Evolutionary conservation across 179 eudicot species (phyloP), one percentile per base, ranked within the genome.

Genomic region (Amaranthus tricolor): DNA sequence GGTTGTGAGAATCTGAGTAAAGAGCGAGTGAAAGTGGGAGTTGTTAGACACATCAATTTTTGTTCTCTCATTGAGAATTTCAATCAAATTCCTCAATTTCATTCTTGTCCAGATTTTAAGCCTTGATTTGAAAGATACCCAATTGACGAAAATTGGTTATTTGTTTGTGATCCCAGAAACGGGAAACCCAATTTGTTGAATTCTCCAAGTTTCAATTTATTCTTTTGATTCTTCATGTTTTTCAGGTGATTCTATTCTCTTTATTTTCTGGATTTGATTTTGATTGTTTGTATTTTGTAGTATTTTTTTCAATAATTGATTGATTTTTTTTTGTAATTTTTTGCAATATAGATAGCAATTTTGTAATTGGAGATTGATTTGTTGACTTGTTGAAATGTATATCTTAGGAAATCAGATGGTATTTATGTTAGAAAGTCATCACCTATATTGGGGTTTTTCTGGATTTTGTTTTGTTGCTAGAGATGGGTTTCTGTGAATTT

Each of bases 151-250:
- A 66, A 47, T 11, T 40, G 60, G 58, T 75, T 59, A 20, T 24
- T 24, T 17, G 17, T 47, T 56, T 43, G 17, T 43, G 58, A 51
- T 56, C 48, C 72, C 40, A 43, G 78, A 70, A 69, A 43, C 7
- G 31, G 51, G 78, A 70, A 69, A 43, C 7, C 57, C 74, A 68
- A 58, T 50, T 1, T 58, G 49, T 57, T 75, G 66, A 58, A 75
- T 67, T 58, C 7, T 56, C 57, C 5, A 57, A 63, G 12, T 17
- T 52, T 13, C 10, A 3, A 12, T 53, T 43, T 44, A 44, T 74
- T 45, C 43, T 2, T 43, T 12, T 14, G 72, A 50, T 7, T 67
- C 43, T 75, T 67, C 66, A 67, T 72, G 78, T 75, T 66, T 66
- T 53, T 53, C 20, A 47, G 17, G 4, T 17, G 17, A 5, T 17